Base-by-base conservation (phyloP, 768 basidiomycete genomes). In the Clavulina sp. region DNA sequence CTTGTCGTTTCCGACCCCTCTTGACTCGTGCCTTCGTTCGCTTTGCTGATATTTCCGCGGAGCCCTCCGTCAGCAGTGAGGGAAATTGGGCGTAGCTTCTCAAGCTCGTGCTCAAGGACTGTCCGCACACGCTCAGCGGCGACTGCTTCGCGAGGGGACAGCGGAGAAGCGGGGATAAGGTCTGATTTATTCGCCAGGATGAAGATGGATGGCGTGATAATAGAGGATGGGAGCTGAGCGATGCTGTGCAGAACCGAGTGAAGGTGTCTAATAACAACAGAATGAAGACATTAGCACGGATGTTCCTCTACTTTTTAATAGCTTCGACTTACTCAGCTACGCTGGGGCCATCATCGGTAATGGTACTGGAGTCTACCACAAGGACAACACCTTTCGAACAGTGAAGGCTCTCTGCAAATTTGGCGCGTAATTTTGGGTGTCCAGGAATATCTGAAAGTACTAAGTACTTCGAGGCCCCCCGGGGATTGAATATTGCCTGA, bases 311-410 rank as follows among this genome's bases (percentile, higher is more conserved):
- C n/a, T n/a, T n/a, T n/a, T n/a, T n/a, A n/a, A n/a, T n/a, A n/a
- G n/a, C n/a, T n/a, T n/a, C n/a, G 5, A 75, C 81, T 49, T 63
- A 89, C 86, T 89, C 86, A 55, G 86, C 86, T 3, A 86, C 82
- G 1, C 68, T 69, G 9, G 80, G 62, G 0, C 77, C 80, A 61
- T 81, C 86, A 48, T 86, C 71, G 28, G 86, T 84, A 26, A 89
- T 66, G 0, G 77, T 82, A 59, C 76, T 82, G 4, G 81, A 73
- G 62, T 89, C 86, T 1, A 87, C 81, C 1, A 87, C 80, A 60
- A 89, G 89, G 3, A 73, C 77, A 28, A 89, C 63, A 2, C 69
- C 77, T 57, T 77, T 80, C 1, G 83, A 74, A 32, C 76, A 70
- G 3, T 66, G 54, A 21, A 89, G 62, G 57, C 80, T 65, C 38